Conservation (phyloP, 208 protist genomes). For the Trypanosomatidae sp. region DNA sequence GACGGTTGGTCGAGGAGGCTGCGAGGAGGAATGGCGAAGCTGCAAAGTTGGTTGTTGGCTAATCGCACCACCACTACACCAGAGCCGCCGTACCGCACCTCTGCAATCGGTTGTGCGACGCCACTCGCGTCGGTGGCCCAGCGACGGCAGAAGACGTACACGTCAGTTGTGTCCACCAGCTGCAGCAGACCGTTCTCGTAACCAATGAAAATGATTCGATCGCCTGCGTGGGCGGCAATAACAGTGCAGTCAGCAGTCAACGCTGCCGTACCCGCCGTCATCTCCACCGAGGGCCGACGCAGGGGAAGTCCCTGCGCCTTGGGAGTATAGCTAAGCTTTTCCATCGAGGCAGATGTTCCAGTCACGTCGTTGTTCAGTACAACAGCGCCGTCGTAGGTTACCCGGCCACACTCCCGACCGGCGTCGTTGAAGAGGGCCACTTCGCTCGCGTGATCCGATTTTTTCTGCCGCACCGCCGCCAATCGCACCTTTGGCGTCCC, state of each 20-base stretch:
- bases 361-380: not conserved
- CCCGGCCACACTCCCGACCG: constrained; percentile 16
- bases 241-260: constrained; percentile 8
- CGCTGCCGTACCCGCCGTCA: not conserved
- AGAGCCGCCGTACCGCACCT: constrained; percentile 9
- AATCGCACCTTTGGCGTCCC: constrained; percentile 19
- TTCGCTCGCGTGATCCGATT: not conserved
- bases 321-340: constrained; percentile 5
- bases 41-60: constrained; percentile 5
- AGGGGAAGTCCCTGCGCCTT: not conserved
- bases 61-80: constrained; percentile 24
- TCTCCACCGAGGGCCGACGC: not conserved
- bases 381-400: constrained; percentile 17
- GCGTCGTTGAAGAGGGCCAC: constrained; percentile 24
- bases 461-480: constrained; percentile 2
- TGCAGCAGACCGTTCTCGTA: constrained; percentile 79
- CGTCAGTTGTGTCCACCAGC: constrained; percentile 67
- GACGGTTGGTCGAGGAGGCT: constrained; percentile 27
- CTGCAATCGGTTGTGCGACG: constrained; percentile 8
- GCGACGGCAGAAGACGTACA: constrained; percentile 60
- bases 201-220: constrained; percentile 31
- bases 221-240: constrained; percentile 18
- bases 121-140: constrained; percentile 21
- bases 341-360: not conserved
- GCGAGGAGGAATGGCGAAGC: constrained; percentile 18